Percentiles rank a stretch among this genome's conserved stretches.
Conservation (phyloP, 495 filamentous ascomycete species). For the Extremus antarcticus region DNA sequence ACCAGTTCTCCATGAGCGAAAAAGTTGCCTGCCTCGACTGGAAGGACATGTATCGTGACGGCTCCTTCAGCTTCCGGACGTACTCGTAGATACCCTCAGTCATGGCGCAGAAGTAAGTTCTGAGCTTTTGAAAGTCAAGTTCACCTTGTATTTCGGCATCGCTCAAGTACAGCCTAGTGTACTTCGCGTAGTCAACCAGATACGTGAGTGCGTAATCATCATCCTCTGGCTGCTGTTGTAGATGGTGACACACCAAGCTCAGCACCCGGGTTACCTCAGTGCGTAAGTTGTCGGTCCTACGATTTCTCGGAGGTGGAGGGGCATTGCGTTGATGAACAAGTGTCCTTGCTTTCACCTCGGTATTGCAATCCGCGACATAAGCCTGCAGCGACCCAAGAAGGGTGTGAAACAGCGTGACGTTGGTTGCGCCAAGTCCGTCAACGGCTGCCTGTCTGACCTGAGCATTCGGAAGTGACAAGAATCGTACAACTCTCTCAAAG, state of each 20-base stretch:
- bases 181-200: conserved; percentile 79
- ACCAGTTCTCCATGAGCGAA: conserved; percentile 97
- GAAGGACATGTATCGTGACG: conserved; percentile 88
- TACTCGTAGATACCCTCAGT: conserved; percentile 88
- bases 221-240: conserved; percentile 64
- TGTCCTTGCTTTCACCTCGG: conserved; percentile 78
- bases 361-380: conserved; percentile 67
- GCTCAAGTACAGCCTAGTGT: conserved; percentile 84
- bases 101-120: conserved; percentile 86
- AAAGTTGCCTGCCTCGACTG: conserved; percentile 89
- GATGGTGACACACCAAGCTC: conserved; percentile 82
- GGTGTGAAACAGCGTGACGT: conserved; percentile 87
- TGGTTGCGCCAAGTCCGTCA: conserved; percentile 82
- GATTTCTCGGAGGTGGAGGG: conserved; percentile 63
- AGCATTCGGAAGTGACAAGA: conserved; percentile 63
- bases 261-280: conserved; percentile 95
- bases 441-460: conserved; percentile 86
- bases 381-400: conserved; percentile 82
- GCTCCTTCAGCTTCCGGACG: conserved; percentile 75
- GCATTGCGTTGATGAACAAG: conserved; percentile 62
- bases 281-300: conserved; percentile 71
- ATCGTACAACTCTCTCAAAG: conserved; percentile 81
- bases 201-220: conserved; percentile 92
- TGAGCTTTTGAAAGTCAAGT: conserved; percentile 87
- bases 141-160: conserved; percentile 91